phyloP scores from a whole-genome alignment of 2,329 filamentous ascomycete genomes.

The Biscogniauxia mediterranea region DNA sequence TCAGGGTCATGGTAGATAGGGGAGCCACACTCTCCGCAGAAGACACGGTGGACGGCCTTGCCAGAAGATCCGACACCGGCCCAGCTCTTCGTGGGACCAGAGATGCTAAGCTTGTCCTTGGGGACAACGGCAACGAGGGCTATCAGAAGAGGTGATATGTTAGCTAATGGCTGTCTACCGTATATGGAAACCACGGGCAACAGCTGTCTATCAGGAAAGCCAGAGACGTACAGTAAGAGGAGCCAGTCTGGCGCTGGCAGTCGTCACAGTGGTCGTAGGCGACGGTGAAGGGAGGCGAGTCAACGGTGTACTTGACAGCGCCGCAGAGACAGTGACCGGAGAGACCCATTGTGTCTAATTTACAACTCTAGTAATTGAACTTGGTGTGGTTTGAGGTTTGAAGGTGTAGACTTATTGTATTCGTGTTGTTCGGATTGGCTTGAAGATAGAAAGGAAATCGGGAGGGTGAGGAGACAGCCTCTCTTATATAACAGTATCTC shows the following conservation, averaged over 20 bases:
- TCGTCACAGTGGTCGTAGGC: constrained; percentile 73
- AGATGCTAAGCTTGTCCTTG: constrained; percentile 63
- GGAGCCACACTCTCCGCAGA: constrained; percentile 68
- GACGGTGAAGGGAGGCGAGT: constrained; percentile 36
- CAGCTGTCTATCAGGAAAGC: background rate
- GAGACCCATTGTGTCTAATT: constrained; percentile 55
- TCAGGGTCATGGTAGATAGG: constrained; percentile 70
- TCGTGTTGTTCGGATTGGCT: background rate
- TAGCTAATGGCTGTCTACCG: constrained; percentile 3
- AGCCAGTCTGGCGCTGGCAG: constrained; percentile 68
- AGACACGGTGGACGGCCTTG: constrained; percentile 64
- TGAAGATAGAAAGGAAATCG: constrained; percentile 1
- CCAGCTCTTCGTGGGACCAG: constrained; percentile 64
- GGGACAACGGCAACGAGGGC: constrained; percentile 65
- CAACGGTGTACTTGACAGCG: constrained; percentile 65
- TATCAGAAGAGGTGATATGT: constrained; percentile 31
- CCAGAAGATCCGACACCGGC: constrained; percentile 59
- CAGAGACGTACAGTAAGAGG: constrained; percentile 59
- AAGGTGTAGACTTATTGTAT: background rate
- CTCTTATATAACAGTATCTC: constrained; percentile 12
- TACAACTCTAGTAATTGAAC: background rate
- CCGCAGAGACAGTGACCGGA: constrained; percentile 71
- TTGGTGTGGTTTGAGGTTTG: background rate
- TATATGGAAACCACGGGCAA: background rate
- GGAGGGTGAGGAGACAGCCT: constrained; percentile 4